Percentiles rank a stretch among this genome's conserved stretches.
Conservation (phyloP, 805 yeast species). For the Cephaloascus fragrans region DNA sequence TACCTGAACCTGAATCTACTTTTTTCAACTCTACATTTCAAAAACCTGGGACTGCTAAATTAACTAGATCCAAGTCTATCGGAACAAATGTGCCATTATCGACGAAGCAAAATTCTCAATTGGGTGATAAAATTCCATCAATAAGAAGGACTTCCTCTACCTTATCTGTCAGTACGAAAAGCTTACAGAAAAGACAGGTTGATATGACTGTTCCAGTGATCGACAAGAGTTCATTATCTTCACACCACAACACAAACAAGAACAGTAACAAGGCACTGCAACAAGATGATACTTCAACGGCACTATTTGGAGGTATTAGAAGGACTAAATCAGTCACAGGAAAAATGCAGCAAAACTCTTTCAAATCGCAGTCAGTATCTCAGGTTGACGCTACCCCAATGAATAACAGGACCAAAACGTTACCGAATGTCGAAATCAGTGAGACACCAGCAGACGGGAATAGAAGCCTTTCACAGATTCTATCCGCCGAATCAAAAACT, state of each 20-base stretch:
- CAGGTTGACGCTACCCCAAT: background rate
- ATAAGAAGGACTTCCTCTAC: background rate
- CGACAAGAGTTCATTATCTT: background rate
- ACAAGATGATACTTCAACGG: background rate
- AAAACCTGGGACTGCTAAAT: constrained; percentile 7
- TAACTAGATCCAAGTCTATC: constrained; percentile 7
- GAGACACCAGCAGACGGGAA: background rate
- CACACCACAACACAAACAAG: too few relatives aligned
- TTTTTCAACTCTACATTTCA: constrained; percentile 1
- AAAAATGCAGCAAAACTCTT: too few relatives aligned
- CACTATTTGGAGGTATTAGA: background rate
- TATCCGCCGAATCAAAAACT: background rate
- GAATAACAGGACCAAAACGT: background rate
- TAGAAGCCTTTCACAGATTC: background rate
- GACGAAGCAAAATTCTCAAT: constrained; percentile 11
- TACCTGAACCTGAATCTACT: background rate
- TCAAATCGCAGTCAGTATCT: background rate
- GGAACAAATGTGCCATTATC: constrained; percentile 9
- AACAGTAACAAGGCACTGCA: background rate
- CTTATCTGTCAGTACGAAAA: constrained; percentile 10
- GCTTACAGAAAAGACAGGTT: constrained; percentile 12
- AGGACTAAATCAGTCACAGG: background rate
- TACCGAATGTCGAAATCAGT: background rate
- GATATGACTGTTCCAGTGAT: constrained; percentile 5
- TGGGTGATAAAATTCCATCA: constrained; percentile 1